These are phyloP conservation scores for Fusarium sp. DNA, from an alignment of 2,329 filamentous ascomycete species.

Conservation along the genomic window DNA sequence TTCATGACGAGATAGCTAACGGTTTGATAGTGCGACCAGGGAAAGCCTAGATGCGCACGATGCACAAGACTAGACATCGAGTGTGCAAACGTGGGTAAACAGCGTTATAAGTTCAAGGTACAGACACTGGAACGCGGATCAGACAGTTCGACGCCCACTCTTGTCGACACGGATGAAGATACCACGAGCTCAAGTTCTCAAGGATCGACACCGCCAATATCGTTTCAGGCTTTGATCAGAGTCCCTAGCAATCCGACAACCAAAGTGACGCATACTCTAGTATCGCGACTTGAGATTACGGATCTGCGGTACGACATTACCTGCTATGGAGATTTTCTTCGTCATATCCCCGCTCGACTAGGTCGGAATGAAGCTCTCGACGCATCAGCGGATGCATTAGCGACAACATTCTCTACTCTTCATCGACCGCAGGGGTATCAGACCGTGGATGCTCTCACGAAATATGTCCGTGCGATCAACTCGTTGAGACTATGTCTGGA, in stretches of 20 bases:
- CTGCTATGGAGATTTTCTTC: constrained; percentile 63
- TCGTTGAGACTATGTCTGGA: constrained; percentile 48
- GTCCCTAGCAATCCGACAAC: constrained; percentile 54
- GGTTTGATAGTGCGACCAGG: constrained; percentile 61
- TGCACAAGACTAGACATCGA: constrained; percentile 61
- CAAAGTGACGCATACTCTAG: constrained; percentile 45
- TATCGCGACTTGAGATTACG: constrained; percentile 55
- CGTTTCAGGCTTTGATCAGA: constrained; percentile 9
- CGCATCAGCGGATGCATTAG: constrained; percentile 53
- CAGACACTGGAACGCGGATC: constrained; percentile 39
- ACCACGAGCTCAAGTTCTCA: not conserved
- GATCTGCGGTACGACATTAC: constrained; percentile 64
- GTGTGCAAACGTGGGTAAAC: constrained; percentile 63
- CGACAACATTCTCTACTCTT: constrained; percentile 47
- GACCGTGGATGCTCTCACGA: constrained; percentile 44
- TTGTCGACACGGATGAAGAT: constrained; percentile 26
- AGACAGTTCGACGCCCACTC: constrained; percentile 7
- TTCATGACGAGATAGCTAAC: not conserved
- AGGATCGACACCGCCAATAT: constrained; percentile 7
- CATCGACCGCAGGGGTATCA: constrained; percentile 37
- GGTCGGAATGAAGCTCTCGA: constrained; percentile 64
- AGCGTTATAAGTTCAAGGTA: constrained; percentile 66
- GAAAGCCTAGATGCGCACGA: constrained; percentile 60
- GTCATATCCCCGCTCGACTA: constrained; percentile 61
- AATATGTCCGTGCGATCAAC: constrained; percentile 53